Percentiles rank a stretch among this genome's conserved stretches.
Conservation (phyloP, 2,329 filamentous ascomycete species). For the Monilinia polystroma region DNA sequence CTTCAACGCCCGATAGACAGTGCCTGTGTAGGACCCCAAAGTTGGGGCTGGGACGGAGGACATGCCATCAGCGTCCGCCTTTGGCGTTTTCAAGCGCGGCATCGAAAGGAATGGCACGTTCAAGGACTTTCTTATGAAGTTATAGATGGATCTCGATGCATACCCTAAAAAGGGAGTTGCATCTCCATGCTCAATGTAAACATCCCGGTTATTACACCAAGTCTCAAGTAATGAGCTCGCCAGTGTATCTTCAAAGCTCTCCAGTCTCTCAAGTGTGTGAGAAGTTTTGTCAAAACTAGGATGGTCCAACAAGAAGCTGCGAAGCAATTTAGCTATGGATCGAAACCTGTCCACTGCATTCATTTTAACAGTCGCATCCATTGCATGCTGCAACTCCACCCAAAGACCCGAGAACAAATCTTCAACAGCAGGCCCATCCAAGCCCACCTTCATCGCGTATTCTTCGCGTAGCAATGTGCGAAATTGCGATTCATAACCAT, state of each 20-base stretch:
- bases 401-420: neutral
- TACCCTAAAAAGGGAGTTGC: constrained; percentile 25
- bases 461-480: neutral
- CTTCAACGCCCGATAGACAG: constrained; percentile 5
- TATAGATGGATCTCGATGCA: constrained; percentile 28
- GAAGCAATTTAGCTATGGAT: constrained; percentile 14
- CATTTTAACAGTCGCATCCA: neutral
- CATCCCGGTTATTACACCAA: constrained; percentile 19
- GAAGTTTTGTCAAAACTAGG: neutral
- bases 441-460: neutral
- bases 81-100: neutral
- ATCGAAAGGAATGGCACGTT: constrained; percentile 22
- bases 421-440: neutral
- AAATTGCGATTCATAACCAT: neutral
- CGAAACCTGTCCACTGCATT: neutral
- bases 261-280: constrained; percentile 18
- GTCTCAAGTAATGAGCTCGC: neutral
- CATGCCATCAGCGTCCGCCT: neutral
- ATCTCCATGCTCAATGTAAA: constrained; percentile 24
- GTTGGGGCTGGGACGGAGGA: neutral
- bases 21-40: constrained; percentile 9
- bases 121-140: constrained; percentile 19
- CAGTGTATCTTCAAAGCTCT: constrained; percentile 17
- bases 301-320: constrained; percentile 19
- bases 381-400: neutral